Evolutionary conservation across 148 eudicot genomes (phyloP), one percentile per base, ranked within the genome.

Genomic region (Amaranthus cruentus): DNA sequence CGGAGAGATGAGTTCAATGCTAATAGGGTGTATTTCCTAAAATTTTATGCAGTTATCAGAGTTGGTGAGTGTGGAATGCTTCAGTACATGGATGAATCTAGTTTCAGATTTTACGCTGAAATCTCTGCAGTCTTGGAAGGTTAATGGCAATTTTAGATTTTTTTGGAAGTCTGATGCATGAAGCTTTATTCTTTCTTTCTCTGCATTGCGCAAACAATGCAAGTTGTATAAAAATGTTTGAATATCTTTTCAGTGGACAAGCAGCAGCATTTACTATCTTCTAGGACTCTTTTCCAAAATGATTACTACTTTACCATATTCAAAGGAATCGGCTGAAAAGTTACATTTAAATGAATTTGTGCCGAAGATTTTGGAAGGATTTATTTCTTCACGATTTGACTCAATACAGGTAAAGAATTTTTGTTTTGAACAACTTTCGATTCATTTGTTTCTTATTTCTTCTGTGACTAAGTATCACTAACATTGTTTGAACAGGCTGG

Each of bases 201-300:
- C 48, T 47, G 5, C 44, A 69, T 28, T 4, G 54, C 21, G 61
- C 8, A 52, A 14, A 38, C 15, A n/a, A 8, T 46, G 18, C 62
- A 4, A 3, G 11, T 14, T 5, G 62, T 63, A 69, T 64, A 11
- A 52, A 54, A 48, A 50, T 57, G 59, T 51, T 79, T 70, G 61
- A 69, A 47, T n/a, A 13, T 65, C 38, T 48, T 79, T 73, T 65
- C 74, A 94, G 98, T 94, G 98, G 98, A 92, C 98, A 54, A 87
- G 97, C 85, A 84, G 86, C 90, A 94, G 98, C 77, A 87, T 91
- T 49, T 88, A 88, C 85, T 94, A 91, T 85, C 91, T 94, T 78
- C 87, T 94, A 66, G 97, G 91, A 55, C 82, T 94, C 68, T 91
- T 97, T 97, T 91, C 97, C 46, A 87, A 87, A 84, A 80, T 94